These are phyloP conservation scores for Xylariaceae sp. DNA, from an alignment of 2,329 filamentous ascomycete species.

Conservation along the genomic window DNA sequence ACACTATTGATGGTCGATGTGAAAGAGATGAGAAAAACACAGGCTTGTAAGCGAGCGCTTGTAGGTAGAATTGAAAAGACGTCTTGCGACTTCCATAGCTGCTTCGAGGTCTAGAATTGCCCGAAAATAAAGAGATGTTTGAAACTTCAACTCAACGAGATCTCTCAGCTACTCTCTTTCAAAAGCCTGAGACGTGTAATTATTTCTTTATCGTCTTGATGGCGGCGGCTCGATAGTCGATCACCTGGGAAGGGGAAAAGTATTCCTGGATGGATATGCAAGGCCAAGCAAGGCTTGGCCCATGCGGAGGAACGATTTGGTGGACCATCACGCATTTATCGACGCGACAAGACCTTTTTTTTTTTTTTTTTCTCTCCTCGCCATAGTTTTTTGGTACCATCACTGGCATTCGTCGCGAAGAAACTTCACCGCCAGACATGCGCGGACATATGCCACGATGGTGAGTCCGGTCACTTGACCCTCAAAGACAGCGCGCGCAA, in stretches of 20 bases:
- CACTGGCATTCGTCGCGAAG: constrained; percentile 14
- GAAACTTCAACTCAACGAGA: no score
- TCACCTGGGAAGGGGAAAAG: neutral
- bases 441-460: constrained; percentile 13
- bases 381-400: no score
- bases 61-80: no score
- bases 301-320: constrained; percentile 1
- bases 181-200: no score
- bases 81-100: no score
- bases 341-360: neutral
- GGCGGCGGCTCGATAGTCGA: constrained; percentile 1
- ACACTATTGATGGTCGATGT: no score
- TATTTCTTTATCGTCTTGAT: no score
- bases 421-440: constrained; percentile 23
- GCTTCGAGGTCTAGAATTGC: no score
- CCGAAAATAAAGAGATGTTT: no score
- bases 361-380: neutral
- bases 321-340: neutral
- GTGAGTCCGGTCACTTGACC: constrained; percentile 23
- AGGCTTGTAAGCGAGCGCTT: no score
- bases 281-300: constrained; percentile 5
- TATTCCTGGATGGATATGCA: no score
- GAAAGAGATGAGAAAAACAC: no score
- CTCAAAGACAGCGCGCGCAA: constrained; percentile 10
- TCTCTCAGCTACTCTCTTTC: neutral